Base-by-base conservation (phyloP, 177 flowering plant genomes). In the Vitis hybrid region DNA sequence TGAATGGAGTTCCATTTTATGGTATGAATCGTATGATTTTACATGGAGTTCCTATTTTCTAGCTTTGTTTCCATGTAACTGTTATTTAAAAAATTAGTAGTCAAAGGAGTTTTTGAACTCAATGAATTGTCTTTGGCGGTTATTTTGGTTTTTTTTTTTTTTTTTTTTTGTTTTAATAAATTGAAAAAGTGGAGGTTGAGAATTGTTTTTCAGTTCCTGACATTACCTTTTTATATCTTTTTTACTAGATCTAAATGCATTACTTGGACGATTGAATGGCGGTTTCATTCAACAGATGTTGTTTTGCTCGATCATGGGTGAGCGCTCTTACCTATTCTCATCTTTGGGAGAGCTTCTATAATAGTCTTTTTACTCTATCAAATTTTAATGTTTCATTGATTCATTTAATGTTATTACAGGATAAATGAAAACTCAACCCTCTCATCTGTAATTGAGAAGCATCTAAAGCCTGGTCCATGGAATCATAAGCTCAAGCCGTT, bases 201-300 rank as follows among this genome's bases (percentile, higher is more conserved):
- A 34, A 34, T 34, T 5, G 7, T 34, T 34, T 34, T 34, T 34
- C 45, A 34, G 14, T 51, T 15, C 10, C 19, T 52, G 6, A 51
- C 18, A 18, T 30, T 2, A 49, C n/a, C 26, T 51, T 45, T 70
- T 45, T 30, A 11, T 62, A 3, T 2, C 11, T 17, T 26, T 23
- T 45, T 39, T 49, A 30, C 39, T 18, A 60, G 8, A 56, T 73
- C 56, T 21, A 89, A 88, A 60, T 69, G 74, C 63, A 89, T 95
- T 66, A 78, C 64, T 9, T 93, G 98, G 97, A 91, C 97, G 54
- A 85, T 93, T 56, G 99, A 95, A 69, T 93, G 96, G 97, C 80
- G 84, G 19, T 93, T 95, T 80, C 89, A 89, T 78, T 88, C 91
- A 26, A 86, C 95, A 51, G 85, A 89, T 72, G 89, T 88, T 63